Conservation (phyloP, 2,329 filamentous ascomycete species). For the Furcasterigmium furcatum region DNA sequence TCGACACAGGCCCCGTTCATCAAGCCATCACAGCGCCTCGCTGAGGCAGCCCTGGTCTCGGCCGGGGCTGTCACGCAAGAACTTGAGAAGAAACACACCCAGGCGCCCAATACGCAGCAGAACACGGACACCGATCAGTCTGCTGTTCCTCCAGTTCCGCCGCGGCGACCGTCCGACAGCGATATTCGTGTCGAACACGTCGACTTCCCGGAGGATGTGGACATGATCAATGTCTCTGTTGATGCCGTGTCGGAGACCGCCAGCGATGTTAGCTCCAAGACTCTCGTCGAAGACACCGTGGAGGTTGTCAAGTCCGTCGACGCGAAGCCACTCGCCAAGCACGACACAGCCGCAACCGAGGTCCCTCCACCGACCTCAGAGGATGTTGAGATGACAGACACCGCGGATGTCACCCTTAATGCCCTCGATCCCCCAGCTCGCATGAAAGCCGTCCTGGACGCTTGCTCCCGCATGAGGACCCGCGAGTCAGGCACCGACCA, state of each 20-base stretch:
- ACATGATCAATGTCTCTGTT: constrained; percentile 28
- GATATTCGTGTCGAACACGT: constrained; percentile 6
- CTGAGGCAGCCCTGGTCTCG: constrained; percentile 71
- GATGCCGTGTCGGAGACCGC: constrained; percentile 32
- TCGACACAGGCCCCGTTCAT: constrained; percentile 59
- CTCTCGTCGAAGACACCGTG: constrained; percentile 39
- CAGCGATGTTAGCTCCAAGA: constrained; percentile 49
- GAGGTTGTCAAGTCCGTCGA: too few species aligned
- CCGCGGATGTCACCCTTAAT: too few species aligned
- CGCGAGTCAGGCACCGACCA: constrained; percentile 60
- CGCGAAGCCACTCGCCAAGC: constrained; percentile 31
- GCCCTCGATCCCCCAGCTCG: too few species aligned
- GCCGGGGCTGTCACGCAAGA: constrained; percentile 18
- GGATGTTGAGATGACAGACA: constrained; percentile 18
- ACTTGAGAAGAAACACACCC: not conserved
- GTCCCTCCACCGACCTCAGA: constrained; percentile 8
- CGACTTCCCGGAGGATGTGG: constrained; percentile 21
- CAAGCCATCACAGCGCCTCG: constrained; percentile 72
- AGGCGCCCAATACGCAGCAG: constrained; percentile 2
- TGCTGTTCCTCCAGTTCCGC: constrained; percentile 46
- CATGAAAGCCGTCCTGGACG: too few species aligned
- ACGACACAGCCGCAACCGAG: constrained; percentile 15
- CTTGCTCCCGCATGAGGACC: not conserved
- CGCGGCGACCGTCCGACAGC: constrained; percentile 37
- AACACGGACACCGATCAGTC: constrained; percentile 10